phyloP scores from a whole-genome alignment of 164 flowering plant species.

The Cinnamomum chago region DNA sequence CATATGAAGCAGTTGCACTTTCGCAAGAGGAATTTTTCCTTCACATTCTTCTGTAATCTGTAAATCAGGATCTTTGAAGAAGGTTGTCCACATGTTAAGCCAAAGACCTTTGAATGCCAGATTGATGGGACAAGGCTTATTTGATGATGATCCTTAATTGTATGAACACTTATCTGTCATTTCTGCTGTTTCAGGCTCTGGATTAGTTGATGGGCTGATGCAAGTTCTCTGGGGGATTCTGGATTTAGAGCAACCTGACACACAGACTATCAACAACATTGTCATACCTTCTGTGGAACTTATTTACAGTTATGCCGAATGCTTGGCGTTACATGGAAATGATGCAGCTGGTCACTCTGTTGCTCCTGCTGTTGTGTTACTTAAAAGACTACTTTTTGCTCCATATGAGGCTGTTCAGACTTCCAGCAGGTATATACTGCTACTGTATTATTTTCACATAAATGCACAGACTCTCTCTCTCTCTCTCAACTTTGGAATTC shows the following conservation, averaged over 20 bases:
- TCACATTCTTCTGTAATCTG: too few relatives aligned
- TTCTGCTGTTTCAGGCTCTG: conserved; percentile 54
- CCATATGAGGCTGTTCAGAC: conserved; percentile 89
- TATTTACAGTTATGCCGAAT: conserved; percentile 94
- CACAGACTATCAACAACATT: conserved; percentile 89
- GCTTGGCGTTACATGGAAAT: conserved; percentile 73
- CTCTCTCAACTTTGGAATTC: neutral
- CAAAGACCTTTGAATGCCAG: too few relatives aligned
- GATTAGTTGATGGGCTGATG: conserved; percentile 91
- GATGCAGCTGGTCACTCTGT: conserved; percentile 55
- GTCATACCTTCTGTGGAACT: conserved; percentile 92
- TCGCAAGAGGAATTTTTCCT: too few relatives aligned
- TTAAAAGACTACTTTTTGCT: conserved; percentile 79
- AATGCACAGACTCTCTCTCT: neutral
- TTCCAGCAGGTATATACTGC: conserved; percentile 73
- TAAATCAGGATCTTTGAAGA: too few relatives aligned
- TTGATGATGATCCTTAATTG: neutral
- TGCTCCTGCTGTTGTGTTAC: conserved; percentile 78
- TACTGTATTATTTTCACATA: neutral
- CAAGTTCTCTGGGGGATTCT: conserved; percentile 94
- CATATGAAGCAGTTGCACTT: too few relatives aligned
- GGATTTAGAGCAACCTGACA: conserved; percentile 88
- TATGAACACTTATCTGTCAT: neutral
- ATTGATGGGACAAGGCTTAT: too few relatives aligned
- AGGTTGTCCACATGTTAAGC: too few relatives aligned